These are phyloP conservation scores for Heracleum sosnowskyi DNA, from an alignment of 129 eudicot species.

Conservation along the genomic window DNA sequence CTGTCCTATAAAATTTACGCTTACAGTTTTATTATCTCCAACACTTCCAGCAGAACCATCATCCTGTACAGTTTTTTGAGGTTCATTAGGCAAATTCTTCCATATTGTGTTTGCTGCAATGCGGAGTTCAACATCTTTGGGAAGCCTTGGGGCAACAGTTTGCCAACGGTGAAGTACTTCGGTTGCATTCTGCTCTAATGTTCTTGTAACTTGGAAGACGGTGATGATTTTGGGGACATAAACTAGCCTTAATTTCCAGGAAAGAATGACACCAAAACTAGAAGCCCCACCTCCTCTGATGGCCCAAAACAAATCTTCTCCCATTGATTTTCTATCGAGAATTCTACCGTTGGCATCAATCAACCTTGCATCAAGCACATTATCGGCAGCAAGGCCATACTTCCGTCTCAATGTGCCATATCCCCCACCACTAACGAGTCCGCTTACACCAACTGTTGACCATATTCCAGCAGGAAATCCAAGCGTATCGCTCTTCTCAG, in stretches of 20 bases:
- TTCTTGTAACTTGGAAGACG: neutral
- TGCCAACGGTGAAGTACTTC: neutral
- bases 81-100: conserved; percentile 1
- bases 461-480: conserved; percentile 4
- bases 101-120: neutral
- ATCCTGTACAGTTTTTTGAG: neutral
- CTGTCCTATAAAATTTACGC: neutral
- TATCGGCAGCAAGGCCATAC: conserved; percentile 1
- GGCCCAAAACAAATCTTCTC: conserved; percentile 1
- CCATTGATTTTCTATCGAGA: conserved; percentile 1
- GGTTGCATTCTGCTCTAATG: neutral
- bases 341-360: neutral
- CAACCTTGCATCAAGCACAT: neutral
- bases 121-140: neutral
- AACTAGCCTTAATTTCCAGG: neutral
- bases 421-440: conserved; percentile 3
- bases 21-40: neutral
- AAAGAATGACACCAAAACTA: neutral
- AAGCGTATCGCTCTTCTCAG: neutral
- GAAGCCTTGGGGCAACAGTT: neutral
- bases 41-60: neutral
- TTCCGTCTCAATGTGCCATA: neutral
- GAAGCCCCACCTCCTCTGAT: neutral
- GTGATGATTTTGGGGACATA: neutral
- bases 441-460: neutral